phyloP scores from a whole-genome alignment of 108 stramenopile genomes.

The Cyclotella atomus region DNA sequence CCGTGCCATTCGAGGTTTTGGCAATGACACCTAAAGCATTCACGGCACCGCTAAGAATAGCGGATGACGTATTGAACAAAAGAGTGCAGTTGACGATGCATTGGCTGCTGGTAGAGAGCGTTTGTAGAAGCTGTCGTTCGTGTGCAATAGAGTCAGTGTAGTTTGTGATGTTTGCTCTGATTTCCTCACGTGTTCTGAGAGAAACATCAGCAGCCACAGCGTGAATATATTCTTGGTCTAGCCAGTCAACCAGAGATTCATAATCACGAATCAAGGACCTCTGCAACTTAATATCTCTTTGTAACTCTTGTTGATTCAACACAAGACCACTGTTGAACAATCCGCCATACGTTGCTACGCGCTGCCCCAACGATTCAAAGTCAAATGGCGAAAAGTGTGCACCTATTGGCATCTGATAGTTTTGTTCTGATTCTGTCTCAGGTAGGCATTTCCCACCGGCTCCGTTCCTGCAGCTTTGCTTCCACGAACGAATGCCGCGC shows the following conservation, averaged over 20 bases:
- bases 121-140: conserved; percentile 20
- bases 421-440: conserved; percentile 8
- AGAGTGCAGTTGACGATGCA: conserved; percentile 59
- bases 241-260: conserved; percentile 37
- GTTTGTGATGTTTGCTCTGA: conserved; percentile 41
- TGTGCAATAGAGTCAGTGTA: conserved; percentile 23
- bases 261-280: conserved; percentile 29
- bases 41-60: conserved; percentile 58
- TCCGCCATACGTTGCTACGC: conserved; percentile 41
- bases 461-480: conserved; percentile 22
- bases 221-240: conserved; percentile 45
- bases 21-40: conserved; percentile 58
- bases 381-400: conserved; percentile 61
- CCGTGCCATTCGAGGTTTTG: conserved; percentile 64
- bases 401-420: conserved; percentile 21
- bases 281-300: conserved; percentile 47
- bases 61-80: conserved; percentile 76
- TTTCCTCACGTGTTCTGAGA: conserved; percentile 40
- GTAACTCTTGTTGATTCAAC: conserved; percentile 42
- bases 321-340: conserved; percentile 55
- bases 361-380: conserved; percentile 45
- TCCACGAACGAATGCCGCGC: conserved; percentile 30
- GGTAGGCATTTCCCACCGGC: conserved; percentile 27
- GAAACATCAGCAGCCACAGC: conserved; percentile 44
- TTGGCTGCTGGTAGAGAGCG: conserved; percentile 55